Percentiles rank a stretch among this genome's conserved stretches.
phyloP scores from a whole-genome alignment of 129 eudicot species.

The Chrysanthemum seticuspe region DNA sequence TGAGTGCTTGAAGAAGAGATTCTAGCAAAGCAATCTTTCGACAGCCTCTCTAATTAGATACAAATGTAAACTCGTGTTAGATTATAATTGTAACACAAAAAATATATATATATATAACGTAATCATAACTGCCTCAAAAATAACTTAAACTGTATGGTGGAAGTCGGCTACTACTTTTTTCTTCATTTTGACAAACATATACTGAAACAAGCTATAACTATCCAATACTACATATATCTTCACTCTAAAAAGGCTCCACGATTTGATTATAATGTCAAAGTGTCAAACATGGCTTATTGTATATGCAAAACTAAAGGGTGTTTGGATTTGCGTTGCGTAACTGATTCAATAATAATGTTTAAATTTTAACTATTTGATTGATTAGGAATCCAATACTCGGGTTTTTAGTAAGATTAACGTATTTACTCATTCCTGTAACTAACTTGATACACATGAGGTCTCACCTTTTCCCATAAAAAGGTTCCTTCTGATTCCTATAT shows the following conservation, averaged over 20 bases:
- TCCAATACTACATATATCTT: background rate
- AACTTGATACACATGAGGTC: too few relatives aligned
- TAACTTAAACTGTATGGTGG: too few relatives aligned
- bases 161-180: too few relatives aligned
- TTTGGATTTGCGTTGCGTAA: background rate
- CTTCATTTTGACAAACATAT: background rate
- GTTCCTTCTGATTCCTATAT: too few relatives aligned
- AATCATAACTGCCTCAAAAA: background rate
- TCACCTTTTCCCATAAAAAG: too few relatives aligned
- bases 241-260: background rate
- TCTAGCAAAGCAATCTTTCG: constrained; percentile 63
- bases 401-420: too few relatives aligned
- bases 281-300: background rate
- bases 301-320: background rate
- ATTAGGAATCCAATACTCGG: too few relatives aligned
- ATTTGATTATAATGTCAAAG: constrained; percentile 1
- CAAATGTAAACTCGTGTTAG: constrained; percentile 12
- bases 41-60: constrained; percentile 40
- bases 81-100: background rate
- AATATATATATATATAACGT: background rate
- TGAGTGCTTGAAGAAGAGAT: constrained; percentile 55
- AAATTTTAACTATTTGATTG: too few relatives aligned
- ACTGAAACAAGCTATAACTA: background rate
- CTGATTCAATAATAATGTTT: background rate
- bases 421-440: too few relatives aligned